Conservation (phyloP, 371 early-diverging fungal genomes). For the Mortierella sp. region DNA sequence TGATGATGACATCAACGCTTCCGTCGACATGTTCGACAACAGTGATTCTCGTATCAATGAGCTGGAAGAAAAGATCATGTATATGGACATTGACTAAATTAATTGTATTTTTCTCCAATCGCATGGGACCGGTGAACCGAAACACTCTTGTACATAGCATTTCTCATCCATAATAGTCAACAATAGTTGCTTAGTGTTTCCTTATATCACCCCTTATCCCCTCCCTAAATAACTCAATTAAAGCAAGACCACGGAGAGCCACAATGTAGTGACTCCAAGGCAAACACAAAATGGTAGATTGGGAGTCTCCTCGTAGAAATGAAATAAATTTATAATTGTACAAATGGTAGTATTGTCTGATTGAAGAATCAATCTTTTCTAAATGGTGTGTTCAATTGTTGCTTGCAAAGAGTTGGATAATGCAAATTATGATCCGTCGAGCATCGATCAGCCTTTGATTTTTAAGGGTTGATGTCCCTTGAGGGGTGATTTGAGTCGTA, state of each 20-base stretch:
- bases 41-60: slow-evolving; percentile 8
- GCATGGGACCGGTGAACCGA: background rate
- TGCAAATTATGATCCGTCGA: background rate
- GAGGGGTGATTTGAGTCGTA: background rate
- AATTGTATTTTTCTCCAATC: background rate
- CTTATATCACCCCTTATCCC: background rate
- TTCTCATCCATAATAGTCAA: too few species aligned
- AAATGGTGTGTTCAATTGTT: background rate
- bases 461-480: background rate
- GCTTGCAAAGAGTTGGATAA: background rate
- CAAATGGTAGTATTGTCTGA: background rate
- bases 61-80: slow-evolving; percentile 46
- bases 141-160: slow-evolving; percentile 3
- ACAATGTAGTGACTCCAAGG: too few species aligned
- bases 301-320: too few species aligned
- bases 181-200: background rate
- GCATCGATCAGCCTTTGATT: background rate
- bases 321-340: background rate
- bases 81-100: slow-evolving; percentile 51
- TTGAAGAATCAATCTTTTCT: background rate
- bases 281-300: too few species aligned
- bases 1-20: slow-evolving; percentile 9
- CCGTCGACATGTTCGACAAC: background rate
- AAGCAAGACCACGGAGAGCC: too few species aligned
- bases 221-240: too few species aligned